phyloP scores from a whole-genome alignment of 1,284 basidiomycete genomes.

The Ustilago trichophora region DNA sequence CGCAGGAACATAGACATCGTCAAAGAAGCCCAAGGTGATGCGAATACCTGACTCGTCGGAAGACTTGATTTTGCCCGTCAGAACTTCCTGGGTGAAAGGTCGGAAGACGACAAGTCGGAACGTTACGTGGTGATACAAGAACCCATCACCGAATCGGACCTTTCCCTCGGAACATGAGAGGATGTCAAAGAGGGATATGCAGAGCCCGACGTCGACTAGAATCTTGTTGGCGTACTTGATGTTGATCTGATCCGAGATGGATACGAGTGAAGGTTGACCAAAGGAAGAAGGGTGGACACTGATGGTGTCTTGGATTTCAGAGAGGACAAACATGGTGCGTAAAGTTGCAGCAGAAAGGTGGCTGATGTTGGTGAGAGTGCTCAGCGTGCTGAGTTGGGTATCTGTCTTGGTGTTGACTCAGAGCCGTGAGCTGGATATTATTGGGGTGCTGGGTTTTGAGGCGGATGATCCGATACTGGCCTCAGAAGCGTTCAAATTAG shows the following conservation, averaged over 20 bases:
- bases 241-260: conserved; percentile 81
- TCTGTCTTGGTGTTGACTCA: too few relatives aligned
- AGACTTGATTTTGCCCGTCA: conserved; percentile 82
- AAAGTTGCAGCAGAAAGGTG: not conserved
- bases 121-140: conserved; percentile 92
- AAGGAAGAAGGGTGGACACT: conserved; percentile 80
- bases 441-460: too few relatives aligned
- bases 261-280: conserved; percentile 75
- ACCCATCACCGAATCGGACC: conserved; percentile 92
- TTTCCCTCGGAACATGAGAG: conserved; percentile 87
- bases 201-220: conserved; percentile 89
- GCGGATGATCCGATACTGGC: not conserved
- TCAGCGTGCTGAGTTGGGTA: too few relatives aligned
- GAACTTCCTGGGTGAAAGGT: conserved; percentile 88
- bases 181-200: conserved; percentile 87
- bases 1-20: conserved; percentile 84
- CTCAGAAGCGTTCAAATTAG: too few relatives aligned
- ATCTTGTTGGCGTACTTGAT: conserved; percentile 94
- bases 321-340: conserved; percentile 52
- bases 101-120: conserved; percentile 90
- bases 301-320: conserved; percentile 74
- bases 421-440: too few relatives aligned
- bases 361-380: too few relatives aligned
- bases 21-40: conserved; percentile 90
- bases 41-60: conserved; percentile 74